Base-by-base conservation (phyloP, 176 grass and related monocot species). In the Aegilops tauschii region DNA sequence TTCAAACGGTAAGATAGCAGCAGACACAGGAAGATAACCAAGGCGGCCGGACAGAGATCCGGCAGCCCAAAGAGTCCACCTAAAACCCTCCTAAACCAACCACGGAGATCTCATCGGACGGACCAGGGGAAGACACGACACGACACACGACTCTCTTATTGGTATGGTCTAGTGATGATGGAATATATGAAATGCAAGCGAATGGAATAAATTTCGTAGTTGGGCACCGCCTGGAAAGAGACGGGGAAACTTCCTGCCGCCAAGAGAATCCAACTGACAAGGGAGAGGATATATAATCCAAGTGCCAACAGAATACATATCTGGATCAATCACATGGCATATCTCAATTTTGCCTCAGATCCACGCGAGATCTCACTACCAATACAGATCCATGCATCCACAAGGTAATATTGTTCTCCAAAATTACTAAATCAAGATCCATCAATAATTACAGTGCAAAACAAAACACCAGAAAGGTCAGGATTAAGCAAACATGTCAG, bases 131-230 rank as follows among this genome's bases (percentile, higher is more conserved):
- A 67, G 29, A 18, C 49, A 5, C 9, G 1, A 40, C 32, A 0
- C 42, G 40, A 39, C 36, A 37, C 36, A 59, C 21, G 59, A 83
- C 78, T 8, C 75, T 12, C 47, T 82, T 88, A 78, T 84, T 80
- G n/a, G n/a, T n/a, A n/a, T n/a, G n/a, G n/a, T n/a, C n/a, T n/a
- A n/a, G n/a, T n/a, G n/a, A n/a, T n/a, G n/a, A n/a, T n/a, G n/a
- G n/a, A n/a, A n/a, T n/a, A n/a, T n/a, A n/a, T n/a, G n/a, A n/a
- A n/a, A n/a, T n/a, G n/a, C n/a, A n/a, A n/a, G n/a, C n/a, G n/a
- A n/a, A n/a, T n/a, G n/a, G n/a, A n/a, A n/a, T n/a, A n/a, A n/a
- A n/a, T n/a, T n/a, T n/a, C n/a, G n/a, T n/a, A n/a, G n/a, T n/a
- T n/a, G n/a, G n/a, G n/a, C n/a, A n/a, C n/a, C n/a, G n/a, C n/a